Evolutionary conservation across 139 green algal species (phyloP).

Genomic region (Astrephomene gubernaculifera): DNA sequence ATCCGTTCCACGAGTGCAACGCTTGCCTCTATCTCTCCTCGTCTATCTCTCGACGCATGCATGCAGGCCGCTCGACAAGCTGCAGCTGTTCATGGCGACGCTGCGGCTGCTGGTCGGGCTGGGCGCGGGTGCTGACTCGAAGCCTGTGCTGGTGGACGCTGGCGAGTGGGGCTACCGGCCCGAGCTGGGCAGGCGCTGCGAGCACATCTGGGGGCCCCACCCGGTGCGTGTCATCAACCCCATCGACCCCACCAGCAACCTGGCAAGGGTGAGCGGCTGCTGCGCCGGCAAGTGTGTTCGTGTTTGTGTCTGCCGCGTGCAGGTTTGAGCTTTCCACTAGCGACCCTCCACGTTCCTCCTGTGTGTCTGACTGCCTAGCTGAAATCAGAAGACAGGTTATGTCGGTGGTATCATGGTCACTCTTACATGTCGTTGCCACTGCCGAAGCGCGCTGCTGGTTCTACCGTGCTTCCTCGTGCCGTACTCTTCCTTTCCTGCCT

Average conservation of each 20-base stretch:
- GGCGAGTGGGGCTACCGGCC: not conserved
- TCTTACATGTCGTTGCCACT: too few relatives aligned
- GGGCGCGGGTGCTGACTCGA: not conserved
- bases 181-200: not conserved
- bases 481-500: too few relatives aligned
- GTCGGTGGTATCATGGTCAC: too few relatives aligned
- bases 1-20: too few relatives aligned
- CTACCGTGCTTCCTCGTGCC: too few relatives aligned
- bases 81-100: not conserved
- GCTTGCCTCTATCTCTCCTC: not conserved
- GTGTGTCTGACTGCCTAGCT: too few relatives aligned
- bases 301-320: too few relatives aligned
- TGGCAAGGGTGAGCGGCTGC: not conserved
- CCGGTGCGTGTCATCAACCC: not conserved
- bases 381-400: too few relatives aligned
- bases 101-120: not conserved
- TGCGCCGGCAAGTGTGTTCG: too few relatives aligned
- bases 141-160: not conserved
- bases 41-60: not conserved
- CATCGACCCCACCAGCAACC: constrained; percentile 28
- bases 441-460: too few relatives aligned
- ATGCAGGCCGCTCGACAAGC: not conserved
- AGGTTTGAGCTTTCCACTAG: too few relatives aligned
- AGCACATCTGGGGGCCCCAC: not conserved
- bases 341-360: too few relatives aligned